Evolutionary conservation across 306 rosid species (phyloP), one percentile per base, ranked within the genome.

Genomic region (Sicyos edulis): DNA sequence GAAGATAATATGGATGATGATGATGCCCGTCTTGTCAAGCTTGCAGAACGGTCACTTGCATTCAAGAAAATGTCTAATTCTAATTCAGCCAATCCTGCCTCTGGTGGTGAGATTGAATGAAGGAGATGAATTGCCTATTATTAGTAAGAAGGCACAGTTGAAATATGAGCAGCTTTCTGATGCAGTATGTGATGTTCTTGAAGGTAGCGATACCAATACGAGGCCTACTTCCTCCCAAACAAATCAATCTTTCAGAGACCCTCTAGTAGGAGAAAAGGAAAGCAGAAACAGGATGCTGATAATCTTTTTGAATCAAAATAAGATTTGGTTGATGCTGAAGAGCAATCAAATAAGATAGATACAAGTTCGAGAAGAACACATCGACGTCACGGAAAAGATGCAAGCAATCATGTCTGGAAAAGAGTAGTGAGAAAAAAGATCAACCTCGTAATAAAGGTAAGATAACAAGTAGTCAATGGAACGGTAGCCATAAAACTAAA

Each of bases 51-150:
- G 68, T 87, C 95, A 42, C 85, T 86, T 76, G 76, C 64, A 54
- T 37, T 67, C 29, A 93, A 91, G 92, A 93, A 86, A 82, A 93
- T 72, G 78, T 76, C 95, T 64, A 86, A 52, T 84, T 88, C 86
- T 26, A 26, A 26, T 26, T 26, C 29, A 60, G 69, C 74, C 29
- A 93, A 91, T 85, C 86, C 97, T 42, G 85, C 97, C 99, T 40
- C 80, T 88, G 42, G 99, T 91, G 79, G 97, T 93, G 77, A 91
- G 80, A 76, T 78, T 93, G 81, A 95, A 91, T 77, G 98, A 84
- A 82, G 87, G 90, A 78, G 95, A 90, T 75, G 77, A 77, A 66
- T 79, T 72, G 45, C 74, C 86, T 50, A 29, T 76, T 75, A 75
- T 79, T 49, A 72, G 76, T 76, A 85, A 82, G 80, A 86, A 64